Evolutionary conservation across 2,329 filamentous ascomycete genomes (phyloP).

Genomic region (Pseudogymnoascus sp.): DNA sequence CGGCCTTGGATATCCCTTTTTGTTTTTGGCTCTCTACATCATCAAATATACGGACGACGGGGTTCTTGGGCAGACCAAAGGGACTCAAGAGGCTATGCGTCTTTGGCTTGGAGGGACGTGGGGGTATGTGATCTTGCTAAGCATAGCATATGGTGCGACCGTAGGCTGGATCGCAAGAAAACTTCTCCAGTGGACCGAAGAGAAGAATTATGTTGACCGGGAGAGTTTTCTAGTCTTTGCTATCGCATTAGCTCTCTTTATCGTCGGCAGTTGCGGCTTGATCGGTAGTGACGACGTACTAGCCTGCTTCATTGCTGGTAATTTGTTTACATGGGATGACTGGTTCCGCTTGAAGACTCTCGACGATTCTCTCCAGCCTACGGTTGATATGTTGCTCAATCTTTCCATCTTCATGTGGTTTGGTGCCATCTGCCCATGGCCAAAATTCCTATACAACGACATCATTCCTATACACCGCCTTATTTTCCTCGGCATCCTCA

Average conservation of each 20-base stretch:
- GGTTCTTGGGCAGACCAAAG: conserved; percentile 48
- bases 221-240: conserved; percentile 41
- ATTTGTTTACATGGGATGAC: conserved; percentile 86
- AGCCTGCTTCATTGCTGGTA: conserved; percentile 87
- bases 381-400: conserved; percentile 91
- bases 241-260: conserved; percentile 77
- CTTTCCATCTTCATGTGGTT: conserved; percentile 87
- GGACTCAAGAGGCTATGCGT: conserved; percentile 59
- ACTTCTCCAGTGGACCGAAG: conserved; percentile 33
- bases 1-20: conserved; percentile 79
- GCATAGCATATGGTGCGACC: conserved; percentile 65
- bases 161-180: no score
- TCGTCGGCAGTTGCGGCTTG: conserved; percentile 79
- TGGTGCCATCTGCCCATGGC: conserved; percentile 79
- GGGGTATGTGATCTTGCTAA: conserved; percentile 75
- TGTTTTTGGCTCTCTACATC: conserved; percentile 77
- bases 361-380: conserved; percentile 89
- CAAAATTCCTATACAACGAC: conserved; percentile 54
- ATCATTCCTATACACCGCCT: conserved; percentile 70
- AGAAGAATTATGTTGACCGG: conserved; percentile 55
- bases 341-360: conserved; percentile 86
- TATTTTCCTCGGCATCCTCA: conserved; percentile 63
- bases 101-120: conserved; percentile 82
- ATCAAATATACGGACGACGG: conserved; percentile 65
- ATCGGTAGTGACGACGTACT: conserved; percentile 84